These are phyloP conservation scores for Geotrichum cucujoidarum DNA, from an alignment of 1,139 yeast species.

Conservation along the genomic window DNA sequence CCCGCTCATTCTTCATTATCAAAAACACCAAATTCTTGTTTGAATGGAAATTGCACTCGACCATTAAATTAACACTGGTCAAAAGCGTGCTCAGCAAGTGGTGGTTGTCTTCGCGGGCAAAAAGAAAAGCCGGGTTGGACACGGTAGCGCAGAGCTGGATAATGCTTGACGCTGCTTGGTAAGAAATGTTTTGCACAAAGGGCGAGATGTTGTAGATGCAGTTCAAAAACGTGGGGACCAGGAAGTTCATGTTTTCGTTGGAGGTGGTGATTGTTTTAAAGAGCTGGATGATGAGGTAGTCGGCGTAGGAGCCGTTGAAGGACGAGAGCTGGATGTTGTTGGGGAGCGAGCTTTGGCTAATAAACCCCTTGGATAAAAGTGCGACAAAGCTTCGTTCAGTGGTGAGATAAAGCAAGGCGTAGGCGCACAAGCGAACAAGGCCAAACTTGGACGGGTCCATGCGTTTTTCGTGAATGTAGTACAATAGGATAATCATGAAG, in stretches of 20 bases:
- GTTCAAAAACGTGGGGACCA: slow-evolving; percentile 33
- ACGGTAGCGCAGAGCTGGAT: slow-evolving; percentile 50
- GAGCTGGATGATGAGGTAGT: slow-evolving; percentile 33
- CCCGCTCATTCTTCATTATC: slow-evolving; percentile 30
- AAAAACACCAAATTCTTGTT: slow-evolving; percentile 34
- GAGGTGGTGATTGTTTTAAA: slow-evolving; percentile 27
- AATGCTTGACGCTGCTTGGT: slow-evolving; percentile 53
- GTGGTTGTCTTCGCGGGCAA: slow-evolving; percentile 46
- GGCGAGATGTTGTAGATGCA: slow-evolving; percentile 37
- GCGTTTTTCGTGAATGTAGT: slow-evolving; percentile 52
- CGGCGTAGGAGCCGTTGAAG: slow-evolving; percentile 35
- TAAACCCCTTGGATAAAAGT: slow-evolving; percentile 29
- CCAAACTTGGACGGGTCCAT: slow-evolving; percentile 42
- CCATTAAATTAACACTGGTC: slow-evolving; percentile 28
- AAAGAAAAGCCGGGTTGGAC: slow-evolving; percentile 42
- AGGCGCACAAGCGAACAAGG: slow-evolving; percentile 55
- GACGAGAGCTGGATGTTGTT: slow-evolving; percentile 29
- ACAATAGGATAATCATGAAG: slow-evolving; percentile 50
- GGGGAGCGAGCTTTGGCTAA: slow-evolving; percentile 30
- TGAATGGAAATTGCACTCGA: slow-evolving; percentile 31
- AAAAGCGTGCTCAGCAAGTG: slow-evolving; percentile 46
- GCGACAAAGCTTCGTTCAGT: slow-evolving; percentile 41
- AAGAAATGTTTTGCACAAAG: slow-evolving; percentile 41
- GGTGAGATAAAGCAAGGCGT: slow-evolving; percentile 56
- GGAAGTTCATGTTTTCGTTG: slow-evolving; percentile 19